These are phyloP conservation scores for Talaromyces sp. DNA, from an alignment of 2,329 filamentous ascomycete genomes.

Conservation along the genomic window DNA sequence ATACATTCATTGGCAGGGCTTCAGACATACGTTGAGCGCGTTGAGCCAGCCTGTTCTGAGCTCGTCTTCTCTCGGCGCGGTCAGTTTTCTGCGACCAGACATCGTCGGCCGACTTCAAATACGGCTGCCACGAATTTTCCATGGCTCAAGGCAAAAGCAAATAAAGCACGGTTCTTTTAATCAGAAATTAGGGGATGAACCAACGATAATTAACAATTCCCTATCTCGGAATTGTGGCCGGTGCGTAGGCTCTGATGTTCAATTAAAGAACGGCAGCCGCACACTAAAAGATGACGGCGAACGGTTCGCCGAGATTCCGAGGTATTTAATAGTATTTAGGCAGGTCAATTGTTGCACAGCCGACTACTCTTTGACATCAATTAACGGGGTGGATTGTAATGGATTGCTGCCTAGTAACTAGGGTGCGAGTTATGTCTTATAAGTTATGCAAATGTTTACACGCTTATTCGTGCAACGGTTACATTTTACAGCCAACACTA, in stretches of 20 bases:
- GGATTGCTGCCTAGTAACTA: not conserved
- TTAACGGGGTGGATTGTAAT: not conserved
- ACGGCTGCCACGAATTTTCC: not conserved
- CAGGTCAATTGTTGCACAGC: not conserved
- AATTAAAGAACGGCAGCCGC: not conserved
- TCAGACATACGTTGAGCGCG: not conserved
- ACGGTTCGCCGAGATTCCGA: too few species aligned
- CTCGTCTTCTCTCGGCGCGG: not conserved
- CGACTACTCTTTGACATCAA: not conserved
- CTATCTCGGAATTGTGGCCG: not conserved
- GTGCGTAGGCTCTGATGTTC: not conserved
- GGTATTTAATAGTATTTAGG: not conserved
- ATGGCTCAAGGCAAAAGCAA: not conserved
- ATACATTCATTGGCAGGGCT: not conserved
- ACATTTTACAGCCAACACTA: not conserved
- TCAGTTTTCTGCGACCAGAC: not conserved
- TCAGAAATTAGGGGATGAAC: not conserved
- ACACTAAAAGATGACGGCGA: not conserved
- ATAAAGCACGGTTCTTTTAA: not conserved
- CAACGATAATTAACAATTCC: not conserved
- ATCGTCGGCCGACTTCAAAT: not conserved
- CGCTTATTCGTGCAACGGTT: not conserved
- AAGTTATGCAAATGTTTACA: not conserved
- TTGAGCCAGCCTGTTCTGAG: not conserved
- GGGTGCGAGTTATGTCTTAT: not conserved